Base-by-base conservation (phyloP, 805 yeast species). In the Zygosaccharomyces bisporus region DNA sequence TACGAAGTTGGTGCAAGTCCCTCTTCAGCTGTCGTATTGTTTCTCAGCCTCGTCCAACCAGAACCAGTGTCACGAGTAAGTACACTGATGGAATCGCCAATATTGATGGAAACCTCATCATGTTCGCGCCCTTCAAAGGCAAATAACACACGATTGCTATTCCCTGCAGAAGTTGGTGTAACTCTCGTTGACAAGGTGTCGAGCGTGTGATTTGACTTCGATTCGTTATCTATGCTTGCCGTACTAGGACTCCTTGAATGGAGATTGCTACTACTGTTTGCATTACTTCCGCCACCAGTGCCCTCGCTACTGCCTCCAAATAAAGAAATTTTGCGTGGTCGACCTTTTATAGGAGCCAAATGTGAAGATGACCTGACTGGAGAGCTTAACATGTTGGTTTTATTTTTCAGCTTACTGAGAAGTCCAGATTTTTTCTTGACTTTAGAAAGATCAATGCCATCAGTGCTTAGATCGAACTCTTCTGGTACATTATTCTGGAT, bases 1-100 rank as follows among this genome's bases (percentile, higher is more conserved):
- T 91, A 91, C 0, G 85, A 67, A 0, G 95, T 80, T 2, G 99
- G 99, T 3, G 90, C 96, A 31, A 90, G 71, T 0, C 99, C 99
- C 33, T 67, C 68, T 7, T 63, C 62, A 0, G 78, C 79, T 4
- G 75, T 75, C 17, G 62, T 58, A 2, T 68, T 51, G n/a, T 72
- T 70, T n/a, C 54, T 54, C 7, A 89, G 79, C 53, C 69, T 66
- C 1, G 95, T 84, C 99, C 99, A 91, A 0, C 99, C 99, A 13
- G 87, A 80, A 0, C 96, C 97, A 50, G 86, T 90, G 60, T 93
- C 98, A 1, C 69, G 68, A 39, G 77, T 80, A 0, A 81, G 43
- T 3, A 91, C 73, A 3, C 68, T 67, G 32, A 90, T 66, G 1
- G 62, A 56, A 23, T 85, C 95, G 8, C 90, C 89, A 0, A 77